Conservation (phyloP, 2,329 filamentous ascomycete genomes). For the Teratosphaeria gauchensis region DNA sequence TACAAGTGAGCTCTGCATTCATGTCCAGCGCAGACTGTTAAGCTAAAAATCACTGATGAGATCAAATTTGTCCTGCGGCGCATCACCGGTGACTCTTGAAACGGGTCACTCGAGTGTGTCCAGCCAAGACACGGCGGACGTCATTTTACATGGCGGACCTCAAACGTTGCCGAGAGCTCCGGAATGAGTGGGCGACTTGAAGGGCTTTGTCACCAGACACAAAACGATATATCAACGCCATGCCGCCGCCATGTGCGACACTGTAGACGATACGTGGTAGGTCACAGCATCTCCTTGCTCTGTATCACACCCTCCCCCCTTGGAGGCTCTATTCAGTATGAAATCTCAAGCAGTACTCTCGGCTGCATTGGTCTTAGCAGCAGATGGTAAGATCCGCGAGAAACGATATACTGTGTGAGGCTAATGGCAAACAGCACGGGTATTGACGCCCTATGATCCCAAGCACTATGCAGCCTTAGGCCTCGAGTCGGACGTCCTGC, state of each 20-base stretch:
- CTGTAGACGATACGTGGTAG: not conserved
- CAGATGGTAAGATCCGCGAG: not conserved
- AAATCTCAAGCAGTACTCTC: slow-evolving; percentile 2
- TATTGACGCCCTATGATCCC: not conserved
- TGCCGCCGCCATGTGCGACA: not conserved
- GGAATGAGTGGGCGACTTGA: not conserved
- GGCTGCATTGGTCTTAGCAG: not conserved
- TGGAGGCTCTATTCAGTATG: not conserved
- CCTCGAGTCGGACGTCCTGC: not conserved
- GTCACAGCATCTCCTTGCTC: not conserved
- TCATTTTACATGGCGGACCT: not conserved
- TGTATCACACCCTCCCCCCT: not conserved
- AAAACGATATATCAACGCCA: not conserved
- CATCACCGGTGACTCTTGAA: no score
- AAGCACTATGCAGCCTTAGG: not conserved
- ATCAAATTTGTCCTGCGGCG: not conserved
- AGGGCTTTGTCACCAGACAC: not conserved
- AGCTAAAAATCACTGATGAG: not conserved
- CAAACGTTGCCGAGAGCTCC: not conserved
- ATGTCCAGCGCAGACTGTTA: no score
- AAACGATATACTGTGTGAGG: not conserved
- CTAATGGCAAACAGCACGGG: slow-evolving; percentile 1
- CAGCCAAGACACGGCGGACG: not conserved
- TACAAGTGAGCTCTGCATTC: no score
- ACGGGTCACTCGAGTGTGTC: no score